Conservation (phyloP, 2,329 filamentous ascomycete genomes). For the Mycosphaerella arachidis region DNA sequence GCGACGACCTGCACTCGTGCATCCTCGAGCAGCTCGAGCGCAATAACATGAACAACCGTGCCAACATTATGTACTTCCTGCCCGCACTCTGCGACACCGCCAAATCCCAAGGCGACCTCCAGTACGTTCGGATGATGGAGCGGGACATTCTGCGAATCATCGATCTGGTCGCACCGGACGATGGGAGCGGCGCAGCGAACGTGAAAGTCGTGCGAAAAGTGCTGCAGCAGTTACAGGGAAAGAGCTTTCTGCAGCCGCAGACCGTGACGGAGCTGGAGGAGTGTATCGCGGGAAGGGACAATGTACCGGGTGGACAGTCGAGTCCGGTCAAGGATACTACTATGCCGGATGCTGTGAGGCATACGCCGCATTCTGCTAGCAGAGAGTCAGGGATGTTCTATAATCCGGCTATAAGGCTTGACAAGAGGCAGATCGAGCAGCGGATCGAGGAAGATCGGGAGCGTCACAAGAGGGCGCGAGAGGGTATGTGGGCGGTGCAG, state of each 20-base stretch:
- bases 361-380: constrained; percentile 22
- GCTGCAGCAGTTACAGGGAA: constrained; percentile 49
- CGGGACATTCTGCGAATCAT: constrained; percentile 87
- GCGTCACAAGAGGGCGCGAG: constrained; percentile 82
- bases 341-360: constrained; percentile 8
- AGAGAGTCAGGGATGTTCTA: constrained; percentile 15
- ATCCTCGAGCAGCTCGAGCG: constrained; percentile 92
- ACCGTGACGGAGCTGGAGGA: constrained; percentile 77
- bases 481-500: constrained; percentile 84
- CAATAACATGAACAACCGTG: constrained; percentile 92
- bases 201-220: constrained; percentile 80
- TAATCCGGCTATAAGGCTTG: constrained; percentile 48
- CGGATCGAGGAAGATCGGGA: constrained; percentile 95
- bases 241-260: constrained; percentile 68
- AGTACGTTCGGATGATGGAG: constrained; percentile 92
- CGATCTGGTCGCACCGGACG: constrained; percentile 82
- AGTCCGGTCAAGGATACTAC: constrained; percentile 11
- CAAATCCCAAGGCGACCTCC: constrained; percentile 66
- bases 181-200: constrained; percentile 85
- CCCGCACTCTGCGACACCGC: constrained; percentile 90
- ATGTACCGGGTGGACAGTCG: constrained; percentile 13
- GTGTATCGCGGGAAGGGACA: constrained; percentile 72
- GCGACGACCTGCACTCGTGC: constrained; percentile 95
- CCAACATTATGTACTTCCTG: constrained; percentile 99
- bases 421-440: constrained; percentile 89